Conservation (phyloP, 768 basidiomycete genomes). For the Lanmaoa rubissima region DNA sequence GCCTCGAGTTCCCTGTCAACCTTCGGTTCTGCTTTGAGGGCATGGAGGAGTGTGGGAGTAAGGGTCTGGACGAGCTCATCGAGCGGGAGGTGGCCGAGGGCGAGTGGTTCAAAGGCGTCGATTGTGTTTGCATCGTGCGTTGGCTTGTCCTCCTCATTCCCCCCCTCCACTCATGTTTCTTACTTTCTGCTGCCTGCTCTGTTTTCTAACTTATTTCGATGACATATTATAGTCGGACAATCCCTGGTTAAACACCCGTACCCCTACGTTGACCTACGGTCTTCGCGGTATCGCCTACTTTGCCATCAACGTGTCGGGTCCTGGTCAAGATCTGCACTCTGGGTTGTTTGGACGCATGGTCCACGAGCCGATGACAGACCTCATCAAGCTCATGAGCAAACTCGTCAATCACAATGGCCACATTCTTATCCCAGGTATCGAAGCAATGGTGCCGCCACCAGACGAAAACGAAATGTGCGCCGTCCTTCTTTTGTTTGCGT, state of each 20-base stretch:
- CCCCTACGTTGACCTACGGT: slow-evolving; percentile 82
- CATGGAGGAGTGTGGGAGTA: slow-evolving; percentile 95
- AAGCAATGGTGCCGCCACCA: slow-evolving; percentile 76
- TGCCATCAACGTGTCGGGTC: slow-evolving; percentile 78
- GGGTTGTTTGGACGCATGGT: slow-evolving; percentile 82
- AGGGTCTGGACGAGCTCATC: slow-evolving; percentile 88
- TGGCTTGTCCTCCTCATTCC: not conserved
- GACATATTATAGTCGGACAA: slow-evolving; percentile 67
- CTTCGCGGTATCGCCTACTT: slow-evolving; percentile 88
- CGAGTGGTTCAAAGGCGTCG: slow-evolving; percentile 81
- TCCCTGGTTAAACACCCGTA: slow-evolving; percentile 88
- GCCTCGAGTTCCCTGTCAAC: slow-evolving; percentile 81
- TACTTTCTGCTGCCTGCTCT: not conserved
- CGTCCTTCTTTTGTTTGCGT: not conserved
- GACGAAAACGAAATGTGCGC: slow-evolving; percentile 69
- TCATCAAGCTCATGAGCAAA: slow-evolving; percentile 77
- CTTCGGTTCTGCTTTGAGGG: slow-evolving; percentile 92
- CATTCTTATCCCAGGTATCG: slow-evolving; percentile 87
- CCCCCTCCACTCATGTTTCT: not conserved
- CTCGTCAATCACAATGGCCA: slow-evolving; percentile 78
- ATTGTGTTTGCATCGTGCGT: slow-evolving; percentile 89
- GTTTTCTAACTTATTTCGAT: not conserved
- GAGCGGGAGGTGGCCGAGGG: slow-evolving; percentile 66
- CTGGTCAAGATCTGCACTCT: slow-evolving; percentile 85
- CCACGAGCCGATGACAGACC: slow-evolving; percentile 93